A percentile compares a stretch with the other conserved stretches of the same genome.
These are phyloP conservation scores for Lecanicillium sp. DNA, from an alignment of 2,329 filamentous ascomycete species.

Conservation along the genomic window DNA sequence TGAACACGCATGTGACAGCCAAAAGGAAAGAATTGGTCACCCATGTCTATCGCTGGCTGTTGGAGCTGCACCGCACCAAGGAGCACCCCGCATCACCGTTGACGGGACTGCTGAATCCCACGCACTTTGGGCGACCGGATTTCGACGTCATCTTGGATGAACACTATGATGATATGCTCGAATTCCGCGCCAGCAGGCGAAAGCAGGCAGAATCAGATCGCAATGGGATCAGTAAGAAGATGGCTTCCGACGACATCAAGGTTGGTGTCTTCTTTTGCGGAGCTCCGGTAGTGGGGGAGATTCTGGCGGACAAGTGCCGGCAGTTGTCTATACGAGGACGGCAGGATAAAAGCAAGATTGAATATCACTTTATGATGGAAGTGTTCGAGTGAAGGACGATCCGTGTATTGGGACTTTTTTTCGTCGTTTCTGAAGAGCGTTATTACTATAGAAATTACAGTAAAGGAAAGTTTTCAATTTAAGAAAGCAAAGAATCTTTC, in stretches of 20 bases:
- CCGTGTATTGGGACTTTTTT: no score
- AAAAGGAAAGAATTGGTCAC: constrained; percentile 44
- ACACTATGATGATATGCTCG: constrained; percentile 45
- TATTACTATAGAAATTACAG: no score
- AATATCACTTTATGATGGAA: constrained; percentile 48
- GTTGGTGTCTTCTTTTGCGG: constrained; percentile 52
- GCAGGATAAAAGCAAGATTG: constrained; percentile 41
- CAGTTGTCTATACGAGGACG: constrained; percentile 41
- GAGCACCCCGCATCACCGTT: constrained; percentile 43
- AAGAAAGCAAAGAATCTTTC: no score
- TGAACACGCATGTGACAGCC: constrained; percentile 49
- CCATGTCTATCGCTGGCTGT: constrained; percentile 47
- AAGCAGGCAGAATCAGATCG: neutral
- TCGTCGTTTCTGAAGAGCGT: no score
- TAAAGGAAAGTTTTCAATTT: no score
- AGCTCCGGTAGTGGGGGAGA: constrained; percentile 45
- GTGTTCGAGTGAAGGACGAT: no score
- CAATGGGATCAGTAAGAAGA: neutral
- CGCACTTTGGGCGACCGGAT: constrained; percentile 47
- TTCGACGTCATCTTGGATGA: constrained; percentile 43
- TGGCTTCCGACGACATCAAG: constrained; percentile 25
- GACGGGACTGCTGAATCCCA: constrained; percentile 45
- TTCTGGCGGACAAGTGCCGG: constrained; percentile 46
- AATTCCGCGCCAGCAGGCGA: neutral
- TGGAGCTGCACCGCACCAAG: constrained; percentile 47